Conservation (phyloP, 352 stramenopile species). For the Globisporangium solare region DNA sequence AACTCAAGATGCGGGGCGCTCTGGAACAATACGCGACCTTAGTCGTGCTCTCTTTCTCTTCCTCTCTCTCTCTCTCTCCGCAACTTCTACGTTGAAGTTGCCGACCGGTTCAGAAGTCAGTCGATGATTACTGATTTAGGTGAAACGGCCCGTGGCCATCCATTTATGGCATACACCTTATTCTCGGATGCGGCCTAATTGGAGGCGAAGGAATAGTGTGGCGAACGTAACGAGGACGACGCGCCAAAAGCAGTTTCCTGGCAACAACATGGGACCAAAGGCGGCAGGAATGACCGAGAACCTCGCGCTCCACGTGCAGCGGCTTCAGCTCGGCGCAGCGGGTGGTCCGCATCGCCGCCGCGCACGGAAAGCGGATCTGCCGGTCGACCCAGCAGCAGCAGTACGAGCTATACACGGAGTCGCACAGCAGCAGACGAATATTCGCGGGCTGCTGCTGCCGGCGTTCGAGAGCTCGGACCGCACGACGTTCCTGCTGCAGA, state of each 20-base stretch:
- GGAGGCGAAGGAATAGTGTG: too few species aligned
- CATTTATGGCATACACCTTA: too few species aligned
- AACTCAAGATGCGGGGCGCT: too few species aligned
- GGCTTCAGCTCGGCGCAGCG: conserved; percentile 31
- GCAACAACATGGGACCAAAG: not conserved
- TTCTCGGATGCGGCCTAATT: too few species aligned
- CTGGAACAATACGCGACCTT: too few species aligned
- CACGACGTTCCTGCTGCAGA: conserved; percentile 12
- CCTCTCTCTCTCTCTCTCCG: too few species aligned
- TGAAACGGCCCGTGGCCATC: too few species aligned
- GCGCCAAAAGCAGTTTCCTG: not conserved
- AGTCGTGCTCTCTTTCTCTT: too few species aligned
- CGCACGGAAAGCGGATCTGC: not conserved
- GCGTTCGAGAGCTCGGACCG: conserved; percentile 26
- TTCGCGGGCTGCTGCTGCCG: conserved; percentile 25
- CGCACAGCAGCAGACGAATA: conserved; percentile 12
- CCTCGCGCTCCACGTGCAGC: conserved; percentile 26
- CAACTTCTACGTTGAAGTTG: too few species aligned
- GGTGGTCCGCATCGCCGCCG: conserved; percentile 18
- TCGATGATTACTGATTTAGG: too few species aligned
- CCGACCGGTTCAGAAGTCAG: too few species aligned
- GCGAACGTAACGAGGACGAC: too few species aligned
- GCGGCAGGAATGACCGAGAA: conserved; percentile 14
- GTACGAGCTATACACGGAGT: not conserved
- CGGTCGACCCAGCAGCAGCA: not conserved